A percentile compares a stretch with the other conserved stretches of the same genome.
phyloP scores from a whole-genome alignment of 1,284 basidiomycete genomes.

The Rhodotorula mucilaginosa region DNA sequence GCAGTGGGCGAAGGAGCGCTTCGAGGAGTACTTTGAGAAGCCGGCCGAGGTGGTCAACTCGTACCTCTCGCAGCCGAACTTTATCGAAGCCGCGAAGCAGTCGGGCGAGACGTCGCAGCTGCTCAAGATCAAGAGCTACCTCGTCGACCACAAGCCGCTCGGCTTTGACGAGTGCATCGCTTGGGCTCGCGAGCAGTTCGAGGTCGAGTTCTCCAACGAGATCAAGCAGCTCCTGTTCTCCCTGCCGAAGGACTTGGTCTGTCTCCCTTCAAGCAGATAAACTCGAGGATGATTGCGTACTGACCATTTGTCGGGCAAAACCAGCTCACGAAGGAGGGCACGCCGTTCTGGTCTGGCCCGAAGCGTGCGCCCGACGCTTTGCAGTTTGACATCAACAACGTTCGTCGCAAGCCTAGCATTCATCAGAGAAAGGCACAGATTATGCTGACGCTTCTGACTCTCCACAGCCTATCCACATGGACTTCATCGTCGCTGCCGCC shows the following conservation, averaged over 20 bases:
- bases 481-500: slow-evolving; percentile 88
- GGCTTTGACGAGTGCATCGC: slow-evolving; percentile 96
- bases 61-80: slow-evolving; percentile 95
- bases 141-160: slow-evolving; percentile 88
- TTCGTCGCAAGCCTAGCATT: slow-evolving; percentile 52
- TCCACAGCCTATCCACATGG: slow-evolving; percentile 73
- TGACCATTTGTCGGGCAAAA: background rate
- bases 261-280: slow-evolving; percentile 15
- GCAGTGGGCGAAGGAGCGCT: slow-evolving; percentile 90
- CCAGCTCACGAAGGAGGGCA: slow-evolving; percentile 44
- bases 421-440: background rate
- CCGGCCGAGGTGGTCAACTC: slow-evolving; percentile 92
- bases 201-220: slow-evolving; percentile 89
- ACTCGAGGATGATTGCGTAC: background rate
- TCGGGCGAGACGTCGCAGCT: slow-evolving; percentile 84
- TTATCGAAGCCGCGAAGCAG: slow-evolving; percentile 75
- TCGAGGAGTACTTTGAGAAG: slow-evolving; percentile 90
- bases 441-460: background rate
- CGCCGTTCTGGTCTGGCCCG: slow-evolving; percentile 64
- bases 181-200: slow-evolving; percentile 95
- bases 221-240: slow-evolving; percentile 92
- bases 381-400: slow-evolving; percentile 79
- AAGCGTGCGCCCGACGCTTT: slow-evolving; percentile 97
- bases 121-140: slow-evolving; percentile 82
- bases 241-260: slow-evolving; percentile 82